phyloP scores from a whole-genome alignment of 1,284 basidiomycete species.

The Sanghuangporus baumii region DNA sequence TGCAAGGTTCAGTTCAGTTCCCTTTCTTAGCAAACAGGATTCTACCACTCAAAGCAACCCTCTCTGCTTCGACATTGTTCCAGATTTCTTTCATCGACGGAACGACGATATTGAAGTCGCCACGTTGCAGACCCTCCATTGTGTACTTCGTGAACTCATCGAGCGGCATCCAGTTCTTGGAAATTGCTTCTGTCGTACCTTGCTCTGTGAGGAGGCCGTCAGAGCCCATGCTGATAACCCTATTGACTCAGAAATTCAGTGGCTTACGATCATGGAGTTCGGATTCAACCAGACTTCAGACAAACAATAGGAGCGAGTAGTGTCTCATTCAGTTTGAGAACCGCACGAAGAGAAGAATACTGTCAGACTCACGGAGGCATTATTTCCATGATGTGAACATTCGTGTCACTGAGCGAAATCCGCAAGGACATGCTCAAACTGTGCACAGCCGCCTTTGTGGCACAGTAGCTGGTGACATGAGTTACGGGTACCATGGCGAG shows the following conservation, averaged over 20 bases:
- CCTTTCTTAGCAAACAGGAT: background rate
- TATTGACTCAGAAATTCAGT: background rate
- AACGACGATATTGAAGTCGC: conserved; percentile 34
- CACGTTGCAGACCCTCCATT: conserved; percentile 43
- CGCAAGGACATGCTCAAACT: conserved; percentile 46
- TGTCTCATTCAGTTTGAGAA: background rate
- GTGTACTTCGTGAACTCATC: conserved; percentile 42
- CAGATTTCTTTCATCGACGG: background rate
- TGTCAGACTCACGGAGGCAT: conserved; percentile 47
- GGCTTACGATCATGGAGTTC: conserved; percentile 56
- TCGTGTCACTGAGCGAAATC: conserved; percentile 42
- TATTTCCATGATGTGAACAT: conserved; percentile 53
- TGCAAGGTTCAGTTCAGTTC: background rate
- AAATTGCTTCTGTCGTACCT: conserved; percentile 42
- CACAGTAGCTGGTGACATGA: conserved; percentile 45
- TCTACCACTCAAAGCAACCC: conserved; percentile 20
- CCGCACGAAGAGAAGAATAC: background rate
- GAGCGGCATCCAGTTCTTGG: conserved; percentile 57
- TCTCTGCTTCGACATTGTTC: background rate
- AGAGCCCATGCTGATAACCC: background rate
- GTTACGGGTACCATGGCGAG: conserved; percentile 41
- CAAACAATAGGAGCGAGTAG: background rate
- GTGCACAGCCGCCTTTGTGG: conserved; percentile 59
- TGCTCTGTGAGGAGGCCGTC: conserved; percentile 33
- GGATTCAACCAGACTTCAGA: conserved; percentile 51